Conservation (phyloP, 805 yeast genomes). For the Zygotorulaspora chibaensis region DNA sequence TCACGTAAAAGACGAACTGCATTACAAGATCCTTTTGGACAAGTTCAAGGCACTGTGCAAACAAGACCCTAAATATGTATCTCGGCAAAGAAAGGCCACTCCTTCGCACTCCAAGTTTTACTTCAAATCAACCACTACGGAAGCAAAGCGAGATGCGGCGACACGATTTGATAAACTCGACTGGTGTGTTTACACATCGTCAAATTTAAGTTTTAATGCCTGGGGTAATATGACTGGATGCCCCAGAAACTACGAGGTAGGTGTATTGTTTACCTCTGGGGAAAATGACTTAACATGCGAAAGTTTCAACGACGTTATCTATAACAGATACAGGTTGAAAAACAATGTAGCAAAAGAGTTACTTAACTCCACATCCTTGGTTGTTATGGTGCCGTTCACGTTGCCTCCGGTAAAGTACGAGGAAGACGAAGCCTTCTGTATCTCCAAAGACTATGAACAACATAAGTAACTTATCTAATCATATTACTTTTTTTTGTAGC, state of each 20-base stretch:
- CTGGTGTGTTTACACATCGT: slow-evolving; percentile 73
- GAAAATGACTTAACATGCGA: slow-evolving; percentile 12
- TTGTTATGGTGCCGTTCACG: slow-evolving; percentile 27
- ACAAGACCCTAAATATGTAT: slow-evolving; percentile 14
- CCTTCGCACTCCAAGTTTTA: slow-evolving; percentile 72
- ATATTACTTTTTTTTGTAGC: too few relatives aligned
- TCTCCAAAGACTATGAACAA: slow-evolving; percentile 13
- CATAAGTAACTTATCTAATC: neutral
- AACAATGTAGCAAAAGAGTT: neutral
- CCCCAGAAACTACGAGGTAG: slow-evolving; percentile 51
- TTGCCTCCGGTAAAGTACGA: slow-evolving; percentile 17
- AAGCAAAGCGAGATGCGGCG: slow-evolving; percentile 18
- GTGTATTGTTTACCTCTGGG: slow-evolving; percentile 41
- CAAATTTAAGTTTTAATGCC: slow-evolving; percentile 71
- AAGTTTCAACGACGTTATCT: slow-evolving; percentile 23
- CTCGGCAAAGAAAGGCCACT: slow-evolving; percentile 11
- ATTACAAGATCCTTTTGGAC: slow-evolving; percentile 19
- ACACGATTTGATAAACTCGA: slow-evolving; percentile 34
- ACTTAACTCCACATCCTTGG: neutral
- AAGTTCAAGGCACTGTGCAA: slow-evolving; percentile 22
- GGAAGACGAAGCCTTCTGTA: slow-evolving; percentile 23
- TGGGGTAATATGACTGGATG: slow-evolving; percentile 56
- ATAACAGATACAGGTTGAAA: slow-evolving; percentile 5
- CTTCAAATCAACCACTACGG: slow-evolving; percentile 48
- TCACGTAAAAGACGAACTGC: slow-evolving; percentile 11